These are phyloP conservation scores for Rhizophagus sp. DNA, from an alignment of 192 early-diverging fungal genomes.

Conservation along the genomic window DNA sequence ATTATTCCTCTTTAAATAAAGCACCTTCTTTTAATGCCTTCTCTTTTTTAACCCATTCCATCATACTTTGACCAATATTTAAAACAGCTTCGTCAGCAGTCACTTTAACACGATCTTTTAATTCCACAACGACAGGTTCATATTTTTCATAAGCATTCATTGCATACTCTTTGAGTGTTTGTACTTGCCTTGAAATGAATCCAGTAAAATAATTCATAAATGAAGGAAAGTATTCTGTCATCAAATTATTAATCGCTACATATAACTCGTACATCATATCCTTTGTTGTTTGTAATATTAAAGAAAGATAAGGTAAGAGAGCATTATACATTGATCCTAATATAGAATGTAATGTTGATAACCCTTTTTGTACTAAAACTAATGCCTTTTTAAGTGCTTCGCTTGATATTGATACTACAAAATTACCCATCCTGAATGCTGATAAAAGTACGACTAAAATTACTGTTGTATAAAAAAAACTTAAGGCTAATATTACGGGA, in stretches of 20 bases:
- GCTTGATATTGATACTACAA: background rate
- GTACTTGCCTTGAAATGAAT: background rate
- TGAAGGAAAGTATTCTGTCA: background rate
- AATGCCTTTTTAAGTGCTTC: background rate
- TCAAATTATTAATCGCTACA: background rate
- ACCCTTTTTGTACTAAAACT: background rate
- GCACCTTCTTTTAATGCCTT: background rate
- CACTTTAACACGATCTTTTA: background rate
- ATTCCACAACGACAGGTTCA: background rate
- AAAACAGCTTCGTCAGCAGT: slow-evolving; percentile 6
- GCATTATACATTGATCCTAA: background rate
- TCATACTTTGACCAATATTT: slow-evolving; percentile 17
- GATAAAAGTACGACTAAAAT: background rate
- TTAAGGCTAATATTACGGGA: background rate
- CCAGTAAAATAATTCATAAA: background rate
- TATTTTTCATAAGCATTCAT: background rate
- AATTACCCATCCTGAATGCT: background rate
- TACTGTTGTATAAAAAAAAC: slow-evolving; percentile 11
- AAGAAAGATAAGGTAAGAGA: background rate
- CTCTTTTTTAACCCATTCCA: slow-evolving; percentile 28
- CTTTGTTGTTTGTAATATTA: background rate
- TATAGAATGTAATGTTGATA: background rate
- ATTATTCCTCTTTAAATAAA: background rate
- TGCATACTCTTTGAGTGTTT: background rate
- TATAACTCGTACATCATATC: background rate